These are phyloP conservation scores for Diaporthe vexans DNA, from an alignment of 2,329 filamentous ascomycete genomes.

Conservation along the genomic window DNA sequence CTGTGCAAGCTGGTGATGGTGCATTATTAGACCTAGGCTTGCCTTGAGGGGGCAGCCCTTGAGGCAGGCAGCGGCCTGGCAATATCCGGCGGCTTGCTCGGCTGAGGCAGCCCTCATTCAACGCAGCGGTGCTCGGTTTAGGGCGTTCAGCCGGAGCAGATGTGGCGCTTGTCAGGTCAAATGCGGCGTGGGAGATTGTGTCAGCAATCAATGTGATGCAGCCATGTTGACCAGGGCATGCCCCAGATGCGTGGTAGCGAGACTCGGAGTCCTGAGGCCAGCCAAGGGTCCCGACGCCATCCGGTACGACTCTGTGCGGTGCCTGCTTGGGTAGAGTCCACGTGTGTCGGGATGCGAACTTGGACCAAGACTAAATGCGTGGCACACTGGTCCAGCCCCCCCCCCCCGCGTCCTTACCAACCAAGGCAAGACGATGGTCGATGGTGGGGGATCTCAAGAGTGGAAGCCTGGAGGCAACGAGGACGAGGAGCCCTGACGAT, in stretches of 20 bases:
- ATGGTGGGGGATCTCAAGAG: background rate
- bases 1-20: background rate
- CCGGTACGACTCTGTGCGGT: conserved; percentile 12
- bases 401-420: conserved; percentile 7
- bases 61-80: background rate
- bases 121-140: background rate
- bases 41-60: background rate
- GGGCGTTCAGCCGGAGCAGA: conserved; percentile 14
- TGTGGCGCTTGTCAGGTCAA: conserved; percentile 31
- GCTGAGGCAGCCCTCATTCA: conserved; percentile 23
- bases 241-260: conserved; percentile 22
- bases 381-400: background rate
- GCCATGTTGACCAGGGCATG: conserved; percentile 8
- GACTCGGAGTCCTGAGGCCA: conserved; percentile 12
- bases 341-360: conserved; percentile 5
- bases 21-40: background rate
- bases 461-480: conserved; percentile 7
- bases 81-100: conserved; percentile 29
- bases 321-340: conserved; percentile 12
- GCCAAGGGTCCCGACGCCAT: conserved; percentile 27
- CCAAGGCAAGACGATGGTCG: background rate
- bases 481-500: background rate
- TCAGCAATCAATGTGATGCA: conserved; percentile 33
- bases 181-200: conserved; percentile 7
- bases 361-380: background rate